Base-by-base conservation (phyloP, 768 basidiomycete species). In the Boletus vermiculosoides region DNA sequence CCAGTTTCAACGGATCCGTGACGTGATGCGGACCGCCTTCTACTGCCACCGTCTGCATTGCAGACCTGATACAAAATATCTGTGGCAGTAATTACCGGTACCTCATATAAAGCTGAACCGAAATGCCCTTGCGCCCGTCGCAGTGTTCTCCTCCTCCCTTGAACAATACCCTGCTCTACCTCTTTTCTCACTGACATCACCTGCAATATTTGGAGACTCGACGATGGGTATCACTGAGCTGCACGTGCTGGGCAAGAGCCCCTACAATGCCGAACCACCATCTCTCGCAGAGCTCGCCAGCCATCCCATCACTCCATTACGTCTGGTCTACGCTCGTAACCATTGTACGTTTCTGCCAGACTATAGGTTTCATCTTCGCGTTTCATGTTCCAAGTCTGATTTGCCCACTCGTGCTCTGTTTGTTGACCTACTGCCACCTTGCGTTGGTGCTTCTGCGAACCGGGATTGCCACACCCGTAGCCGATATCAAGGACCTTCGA, bases 211-310 rank as follows among this genome's bases (percentile, higher is more conserved):
- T n/a, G 16, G 20, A 20, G n/a, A 20, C 4, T 30, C n/a, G 25
- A 54, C 31, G 4, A 70, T 72, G 70, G 63, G 70, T 40, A 34
- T 45, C 37, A 39, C 61, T 11, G 51, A 64, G 23, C 50, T 71
- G 3, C 55, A 39, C 8, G 56, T 69, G n/a, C 45, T 66, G 30
- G 62, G 65, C 33, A 49, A 74, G 7, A 63, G 78, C 9, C 88
- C 88, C 3, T 84, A 83, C 74, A 90, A 90, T 65, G 87, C 88
- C 18, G 88, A 92, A 60, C 84, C 88, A 1, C 72, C 76, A 2
- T 77, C 79, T 18, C 77, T 90, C 13, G 78, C 83, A 20, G 80
- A 85, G 61, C 84, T 84, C 63, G 42, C 60, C 31, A 64, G 55
- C 47, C 56, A 71, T 22, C 66, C 77, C 7, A 57, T 82, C 55